Percentiles rank a stretch among this genome's conserved stretches.
Conservation (phyloP, 495 filamentous ascomycete species). For the Penicillium diatomitis region DNA sequence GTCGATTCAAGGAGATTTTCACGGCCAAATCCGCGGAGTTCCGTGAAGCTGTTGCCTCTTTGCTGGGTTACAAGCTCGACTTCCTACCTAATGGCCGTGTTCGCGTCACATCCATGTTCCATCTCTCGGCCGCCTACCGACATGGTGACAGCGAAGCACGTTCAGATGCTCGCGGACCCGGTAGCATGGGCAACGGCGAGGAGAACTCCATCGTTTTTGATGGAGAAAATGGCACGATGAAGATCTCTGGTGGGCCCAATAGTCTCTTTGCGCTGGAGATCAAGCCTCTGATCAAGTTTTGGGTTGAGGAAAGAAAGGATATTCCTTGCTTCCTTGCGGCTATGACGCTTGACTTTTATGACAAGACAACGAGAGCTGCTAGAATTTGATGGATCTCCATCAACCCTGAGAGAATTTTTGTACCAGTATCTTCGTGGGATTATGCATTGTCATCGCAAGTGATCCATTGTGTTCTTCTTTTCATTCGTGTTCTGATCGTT, state of each 20-base stretch:
- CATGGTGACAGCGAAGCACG: slow-evolving; percentile 48
- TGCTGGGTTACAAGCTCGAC: slow-evolving; percentile 86
- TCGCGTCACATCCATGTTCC: slow-evolving; percentile 71
- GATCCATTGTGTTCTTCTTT: neutral
- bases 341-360: slow-evolving; percentile 83
- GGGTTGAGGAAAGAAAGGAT: slow-evolving; percentile 83
- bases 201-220: slow-evolving; percentile 91
- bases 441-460: too few species aligned
- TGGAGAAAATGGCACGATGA: slow-evolving; percentile 94
- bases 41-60: slow-evolving; percentile 78
- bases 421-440: neutral
- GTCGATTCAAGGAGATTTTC: slow-evolving; percentile 85
- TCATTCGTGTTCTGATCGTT: neutral
- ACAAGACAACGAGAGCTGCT: slow-evolving; percentile 58
- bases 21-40: slow-evolving; percentile 81
- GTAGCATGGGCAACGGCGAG: slow-evolving; percentile 50
- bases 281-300: slow-evolving; percentile 74
- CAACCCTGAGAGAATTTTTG: neutral
- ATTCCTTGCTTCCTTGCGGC: slow-evolving; percentile 90
- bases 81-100: slow-evolving; percentile 92
- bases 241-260: slow-evolving; percentile 81
- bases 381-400: slow-evolving; percentile 22
- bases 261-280: slow-evolving; percentile 81
- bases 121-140: slow-evolving; percentile 45
- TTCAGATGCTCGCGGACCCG: slow-evolving; percentile 32